Evolutionary conservation across 129 eudicot species (phyloP).

Genomic region (Escallonia rubra): DNA sequence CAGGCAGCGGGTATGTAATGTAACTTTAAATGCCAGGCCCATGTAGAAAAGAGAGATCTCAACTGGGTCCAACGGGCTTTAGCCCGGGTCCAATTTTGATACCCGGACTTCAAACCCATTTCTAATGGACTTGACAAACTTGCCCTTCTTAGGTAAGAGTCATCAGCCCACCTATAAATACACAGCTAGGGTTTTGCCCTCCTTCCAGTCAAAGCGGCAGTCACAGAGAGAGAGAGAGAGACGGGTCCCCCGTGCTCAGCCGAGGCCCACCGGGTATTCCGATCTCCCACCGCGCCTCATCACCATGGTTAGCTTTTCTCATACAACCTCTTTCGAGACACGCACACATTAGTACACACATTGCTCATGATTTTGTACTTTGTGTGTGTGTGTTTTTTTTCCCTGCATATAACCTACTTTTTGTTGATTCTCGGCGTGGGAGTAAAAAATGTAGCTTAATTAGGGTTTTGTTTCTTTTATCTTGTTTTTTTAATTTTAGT

Average conservation of each 20-base stretch:
- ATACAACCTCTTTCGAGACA: too few relatives aligned
- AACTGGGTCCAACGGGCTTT: background rate
- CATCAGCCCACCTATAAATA: background rate
- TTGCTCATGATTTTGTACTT: too few relatives aligned
- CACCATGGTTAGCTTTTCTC: constrained; percentile 3
- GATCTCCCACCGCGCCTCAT: background rate
- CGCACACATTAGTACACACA: too few relatives aligned
- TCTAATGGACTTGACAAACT: background rate
- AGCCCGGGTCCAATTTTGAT: background rate
- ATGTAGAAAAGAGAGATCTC: background rate
- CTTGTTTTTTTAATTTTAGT: too few relatives aligned
- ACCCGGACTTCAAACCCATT: background rate
- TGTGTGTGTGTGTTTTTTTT: too few relatives aligned
- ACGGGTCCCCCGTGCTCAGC: background rate
- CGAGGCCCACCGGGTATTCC: background rate
- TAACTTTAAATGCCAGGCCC: too few relatives aligned
- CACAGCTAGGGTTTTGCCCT: background rate
- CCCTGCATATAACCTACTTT: too few relatives aligned
- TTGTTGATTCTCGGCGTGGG: too few relatives aligned
- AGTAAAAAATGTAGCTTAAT: too few relatives aligned
- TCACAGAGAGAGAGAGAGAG: background rate
- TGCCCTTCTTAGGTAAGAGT: background rate
- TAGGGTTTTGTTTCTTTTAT: too few relatives aligned
- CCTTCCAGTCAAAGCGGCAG: background rate
- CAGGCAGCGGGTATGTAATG: too few relatives aligned